Base-by-base conservation (phyloP, 441 rosid genomes). In the Adansonia gregorii region DNA sequence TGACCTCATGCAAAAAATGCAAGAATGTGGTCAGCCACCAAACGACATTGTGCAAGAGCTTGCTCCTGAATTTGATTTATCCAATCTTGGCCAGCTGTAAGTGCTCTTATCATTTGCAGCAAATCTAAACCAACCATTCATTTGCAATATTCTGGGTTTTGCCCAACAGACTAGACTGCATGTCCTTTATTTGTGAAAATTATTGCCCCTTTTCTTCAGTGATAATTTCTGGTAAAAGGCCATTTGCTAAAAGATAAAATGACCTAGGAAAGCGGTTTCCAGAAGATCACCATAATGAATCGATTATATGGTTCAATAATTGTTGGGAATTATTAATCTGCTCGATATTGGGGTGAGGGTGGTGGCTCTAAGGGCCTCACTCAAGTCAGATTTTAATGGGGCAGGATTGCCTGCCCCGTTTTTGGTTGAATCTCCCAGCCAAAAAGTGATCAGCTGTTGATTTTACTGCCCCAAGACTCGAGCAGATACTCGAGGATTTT, bases 1-100 rank as follows among this genome's bases (percentile, higher is more conserved):
- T 72, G 97, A 94, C 73, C 92, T 95, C 35, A 92, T 95, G 99
- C 97, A 90, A 87, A 94, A 94, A 84, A 94, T 95, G 99, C 99
- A 95, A 85, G 99, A 95, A 75, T 95, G 98, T 49, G 99, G 99
- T 68, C 98, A 95, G 78, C 98, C 98, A 49, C 99, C 99, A 0
- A 88, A 89, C 60, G 98, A 95, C 66, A 93, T 94, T 77, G 93
- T 95, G 73, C 95, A 89, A 80, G 98, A 93, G 89, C 88, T 95
- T 79, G 90, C 93, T 79, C 98, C 95, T 72, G 98, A 94, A 55
- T 89, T 93, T 54, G 97, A 95, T 83, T 82, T 95, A 22, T 83
- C 97, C 11, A 88, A 72, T 82, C 90, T 95, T 48, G 97, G 94
- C 51, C 97, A 89, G 81, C 63, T 92, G 98, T 95, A 86, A 90